These are phyloP conservation scores for Themeda triandra DNA, from an alignment of 176 grass and related monocot genomes.

Conservation along the genomic window DNA sequence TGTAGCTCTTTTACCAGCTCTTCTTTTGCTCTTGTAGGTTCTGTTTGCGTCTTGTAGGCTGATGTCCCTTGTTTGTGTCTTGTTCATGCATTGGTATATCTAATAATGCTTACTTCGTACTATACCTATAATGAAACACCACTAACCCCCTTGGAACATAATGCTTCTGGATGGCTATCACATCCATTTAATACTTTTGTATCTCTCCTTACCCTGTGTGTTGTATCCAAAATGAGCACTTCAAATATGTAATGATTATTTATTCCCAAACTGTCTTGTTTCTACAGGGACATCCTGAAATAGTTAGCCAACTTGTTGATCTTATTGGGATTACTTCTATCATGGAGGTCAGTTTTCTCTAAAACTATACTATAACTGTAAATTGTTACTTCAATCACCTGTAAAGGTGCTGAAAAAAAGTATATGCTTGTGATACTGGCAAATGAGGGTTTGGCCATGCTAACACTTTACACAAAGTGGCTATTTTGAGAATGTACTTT, in stretches of 20 bases:
- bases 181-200: neutral
- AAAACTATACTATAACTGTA: neutral
- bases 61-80: neutral
- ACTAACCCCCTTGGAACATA: neutral
- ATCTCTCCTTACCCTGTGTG: neutral
- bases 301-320: slow-evolving; percentile 81
- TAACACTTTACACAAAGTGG: neutral
- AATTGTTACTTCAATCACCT: neutral
- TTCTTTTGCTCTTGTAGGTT: neutral
- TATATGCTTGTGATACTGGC: neutral
- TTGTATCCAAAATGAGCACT: slow-evolving; percentile 5
- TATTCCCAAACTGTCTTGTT: slow-evolving; percentile 27
- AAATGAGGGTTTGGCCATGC: neutral
- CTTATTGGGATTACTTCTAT: slow-evolving; percentile 98
- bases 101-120: neutral
- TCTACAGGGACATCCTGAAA: slow-evolving; percentile 72
- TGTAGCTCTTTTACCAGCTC: neutral
- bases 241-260: slow-evolving; percentile 6
- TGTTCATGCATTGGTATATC: neutral
- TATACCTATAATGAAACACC: slow-evolving; percentile 15
- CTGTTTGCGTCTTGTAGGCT: neutral
- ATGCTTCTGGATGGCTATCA: neutral
- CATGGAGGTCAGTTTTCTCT: slow-evolving; percentile 76
- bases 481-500: neutral
- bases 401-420: neutral